Conservation (phyloP, 768 basidiomycete species). For the Inosperma sp. region DNA sequence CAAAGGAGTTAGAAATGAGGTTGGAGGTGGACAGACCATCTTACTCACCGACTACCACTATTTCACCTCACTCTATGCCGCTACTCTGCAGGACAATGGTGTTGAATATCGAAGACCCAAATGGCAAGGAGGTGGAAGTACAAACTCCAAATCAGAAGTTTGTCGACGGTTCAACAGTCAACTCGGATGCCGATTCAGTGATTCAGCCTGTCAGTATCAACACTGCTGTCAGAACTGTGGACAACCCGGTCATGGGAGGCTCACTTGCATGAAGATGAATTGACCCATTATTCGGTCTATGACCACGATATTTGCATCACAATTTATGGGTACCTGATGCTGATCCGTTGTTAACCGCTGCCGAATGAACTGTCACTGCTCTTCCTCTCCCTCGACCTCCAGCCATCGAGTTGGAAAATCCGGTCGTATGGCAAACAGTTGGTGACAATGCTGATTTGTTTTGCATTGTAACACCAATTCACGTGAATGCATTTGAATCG, state of each 20-base stretch:
- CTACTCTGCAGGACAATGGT: not conserved
- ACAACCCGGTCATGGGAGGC: not conserved
- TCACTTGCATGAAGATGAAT: not conserved
- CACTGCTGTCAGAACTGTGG: not conserved
- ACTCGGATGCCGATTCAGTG: too few relatives aligned
- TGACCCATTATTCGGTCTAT: not conserved
- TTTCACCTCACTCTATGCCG: not conserved
- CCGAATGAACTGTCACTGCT: constrained; percentile 18
- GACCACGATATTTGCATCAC: not conserved
- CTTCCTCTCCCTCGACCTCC: constrained; percentile 16
- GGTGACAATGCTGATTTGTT: constrained; percentile 28
- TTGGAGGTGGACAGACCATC: not conserved
- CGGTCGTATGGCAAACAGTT: constrained; percentile 21
- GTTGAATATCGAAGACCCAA: not conserved
- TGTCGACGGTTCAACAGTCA: too few relatives aligned
- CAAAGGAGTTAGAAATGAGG: not conserved
- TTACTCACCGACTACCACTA: not conserved
- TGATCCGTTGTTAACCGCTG: not conserved
- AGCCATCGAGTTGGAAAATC: constrained; percentile 14
- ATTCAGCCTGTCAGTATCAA: too few relatives aligned
- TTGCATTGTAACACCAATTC: constrained; percentile 29
- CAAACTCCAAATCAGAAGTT: not conserved
- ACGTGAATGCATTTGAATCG: constrained; percentile 12
- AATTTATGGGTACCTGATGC: not conserved
- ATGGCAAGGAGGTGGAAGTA: not conserved